Evolutionary conservation across 805 yeast genomes (phyloP), one percentile per base, ranked within the genome.

Genomic region (Dipodascopsis uninucleata): DNA sequence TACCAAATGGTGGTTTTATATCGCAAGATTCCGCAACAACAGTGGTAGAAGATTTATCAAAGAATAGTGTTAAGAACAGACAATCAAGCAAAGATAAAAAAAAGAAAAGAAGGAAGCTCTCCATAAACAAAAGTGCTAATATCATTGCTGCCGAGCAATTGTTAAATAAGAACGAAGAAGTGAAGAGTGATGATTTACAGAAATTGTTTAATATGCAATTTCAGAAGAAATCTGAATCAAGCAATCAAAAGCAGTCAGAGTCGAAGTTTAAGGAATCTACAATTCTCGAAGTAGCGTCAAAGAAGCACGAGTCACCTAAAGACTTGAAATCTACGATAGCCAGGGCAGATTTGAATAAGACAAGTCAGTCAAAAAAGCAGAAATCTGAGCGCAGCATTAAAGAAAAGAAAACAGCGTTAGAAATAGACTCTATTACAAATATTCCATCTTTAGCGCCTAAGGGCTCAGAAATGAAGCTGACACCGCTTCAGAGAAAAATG

Each of bases 401-500:
- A n/a, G n/a, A n/a, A n/a, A n/a, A n/a, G n/a, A n/a, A n/a, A n/a
- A n/a, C n/a, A n/a, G n/a, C n/a, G n/a, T n/a, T 10, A 7, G 17
- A 39, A 10, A n/a, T 7, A 7, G 20, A 18, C 6, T 36, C 42
- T 17, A 6, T 7, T 8, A 16, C 46, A 4, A 29, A 28, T 5
- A 5, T 28, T n/a, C 23, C 32, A 4, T 18, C 34, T 4, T 28
- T n/a, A 23, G 32, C 39, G 12, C 10, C 22, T 17, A 8, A 6
- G 10, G 12, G 18, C 12, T 5, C 23, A 32, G 28, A 36, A 3
- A 39, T 64, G 28, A 77, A 79, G 36, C 67, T 89, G 42, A 86
- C 96, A 0, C 94, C 96, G 14, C 67, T 89, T 52, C 99, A 93
- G 66, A 85, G 84, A 59, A 93, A 93, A 61, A 90, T 93, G 97